phyloP scores from a whole-genome alignment of 345 rosid genomes.

The Camelina sativa region DNA sequence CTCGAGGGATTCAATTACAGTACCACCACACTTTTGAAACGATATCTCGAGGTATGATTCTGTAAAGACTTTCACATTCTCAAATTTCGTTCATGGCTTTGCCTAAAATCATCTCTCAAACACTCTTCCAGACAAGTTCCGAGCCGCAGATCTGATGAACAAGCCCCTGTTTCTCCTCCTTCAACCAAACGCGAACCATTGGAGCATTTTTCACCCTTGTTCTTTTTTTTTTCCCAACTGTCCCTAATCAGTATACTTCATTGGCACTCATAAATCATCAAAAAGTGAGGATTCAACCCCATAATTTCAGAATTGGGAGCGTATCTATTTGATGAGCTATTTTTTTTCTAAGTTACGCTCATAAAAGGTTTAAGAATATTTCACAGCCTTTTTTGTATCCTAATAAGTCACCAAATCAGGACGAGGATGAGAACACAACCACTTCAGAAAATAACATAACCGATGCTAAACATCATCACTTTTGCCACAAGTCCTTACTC shows the following conservation, averaged over 20 bases:
- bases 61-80: background rate
- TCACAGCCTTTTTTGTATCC: background rate
- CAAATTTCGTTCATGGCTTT: background rate
- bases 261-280: background rate
- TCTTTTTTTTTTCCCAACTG: background rate
- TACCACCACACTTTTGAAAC: constrained; percentile 70
- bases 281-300: background rate
- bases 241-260: constrained; percentile 7
- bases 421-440: background rate
- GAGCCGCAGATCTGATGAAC: constrained; percentile 34
- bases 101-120: background rate
- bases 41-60: constrained; percentile 68
- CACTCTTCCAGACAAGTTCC: constrained; percentile 31
- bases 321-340: background rate
- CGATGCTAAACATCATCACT: background rate
- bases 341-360: background rate
- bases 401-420: background rate
- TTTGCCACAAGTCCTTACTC: background rate
- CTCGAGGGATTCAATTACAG: constrained; percentile 87
- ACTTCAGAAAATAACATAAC: background rate
- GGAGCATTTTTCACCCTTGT: constrained; percentile 16
- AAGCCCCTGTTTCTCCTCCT: constrained; percentile 16
- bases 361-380: background rate
- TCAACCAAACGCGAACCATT: background rate
- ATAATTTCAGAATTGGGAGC: background rate